phyloP scores from a whole-genome alignment of 345 rosid species.

The Brassica carinata region DNA sequence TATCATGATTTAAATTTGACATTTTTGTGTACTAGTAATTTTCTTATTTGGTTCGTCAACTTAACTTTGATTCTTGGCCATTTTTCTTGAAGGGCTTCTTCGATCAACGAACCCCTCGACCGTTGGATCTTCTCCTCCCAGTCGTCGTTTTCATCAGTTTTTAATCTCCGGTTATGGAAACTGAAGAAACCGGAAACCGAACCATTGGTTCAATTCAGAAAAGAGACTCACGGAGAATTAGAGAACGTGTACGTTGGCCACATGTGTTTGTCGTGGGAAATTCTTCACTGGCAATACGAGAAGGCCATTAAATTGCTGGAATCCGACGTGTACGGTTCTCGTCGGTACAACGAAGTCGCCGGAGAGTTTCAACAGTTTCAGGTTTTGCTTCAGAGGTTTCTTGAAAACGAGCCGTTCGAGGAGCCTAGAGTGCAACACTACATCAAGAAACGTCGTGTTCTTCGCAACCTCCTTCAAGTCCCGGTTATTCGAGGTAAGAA shows the following conservation, averaged over 20 bases:
- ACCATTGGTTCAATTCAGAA: constrained; percentile 58
- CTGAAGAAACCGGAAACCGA: constrained; percentile 51
- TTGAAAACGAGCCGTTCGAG: constrained; percentile 81
- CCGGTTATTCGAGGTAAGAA: constrained; percentile 80
- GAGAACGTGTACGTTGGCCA: constrained; percentile 95
- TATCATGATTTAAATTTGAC: not conserved
- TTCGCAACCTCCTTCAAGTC: constrained; percentile 87
- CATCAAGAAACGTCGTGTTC: constrained; percentile 65
- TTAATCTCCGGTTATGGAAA: constrained; percentile 53
- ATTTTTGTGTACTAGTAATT: not conserved
- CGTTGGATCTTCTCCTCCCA: constrained; percentile 45
- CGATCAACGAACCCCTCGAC: constrained; percentile 66
- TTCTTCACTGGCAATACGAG: constrained; percentile 92
- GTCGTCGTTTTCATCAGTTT: constrained; percentile 48
- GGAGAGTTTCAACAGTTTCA: constrained; percentile 94
- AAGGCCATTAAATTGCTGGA: constrained; percentile 75
- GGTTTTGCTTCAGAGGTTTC: constrained; percentile 80
- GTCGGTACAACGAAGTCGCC: constrained; percentile 76
- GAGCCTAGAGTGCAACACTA: constrained; percentile 79
- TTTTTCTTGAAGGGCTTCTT: constrained; percentile 58
- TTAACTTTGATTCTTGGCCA: not conserved
- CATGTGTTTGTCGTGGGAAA: constrained; percentile 96
- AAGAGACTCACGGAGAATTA: constrained; percentile 66
- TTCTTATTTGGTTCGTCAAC: not conserved
- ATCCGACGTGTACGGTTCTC: constrained; percentile 59